Evolutionary conservation across 768 basidiomycete genomes (phyloP), one percentile per base, ranked within the genome.

Genomic region (Suillus variegatus): DNA sequence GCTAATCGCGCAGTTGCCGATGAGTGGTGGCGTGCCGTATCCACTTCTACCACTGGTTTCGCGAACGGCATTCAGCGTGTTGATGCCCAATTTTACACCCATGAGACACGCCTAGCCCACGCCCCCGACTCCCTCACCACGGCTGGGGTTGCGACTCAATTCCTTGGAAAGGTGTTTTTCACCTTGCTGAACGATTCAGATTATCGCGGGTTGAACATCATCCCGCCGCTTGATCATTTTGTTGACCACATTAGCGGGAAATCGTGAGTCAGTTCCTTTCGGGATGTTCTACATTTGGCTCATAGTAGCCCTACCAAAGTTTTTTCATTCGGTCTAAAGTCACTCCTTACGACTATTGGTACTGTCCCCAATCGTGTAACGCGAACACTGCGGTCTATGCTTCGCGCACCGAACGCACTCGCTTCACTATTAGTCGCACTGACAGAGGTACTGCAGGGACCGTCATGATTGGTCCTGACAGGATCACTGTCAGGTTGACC

Each of bases 1-100:
- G 63, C 63, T 10, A 65, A 62, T 14, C 64, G 70, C 40, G 69
- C 63, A 25, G 65, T 69, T 13, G 74, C 74, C 35, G 74, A 74
- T 60, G 67, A 70, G 10, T 75, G 73, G 72, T 75, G 67, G 71
- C 64, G 74, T 12, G 51, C 67, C 25, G 61, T 76, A 20, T 67
- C 41, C 7, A 43, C 70, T n/a, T n/a, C 8, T 4, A 3, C 0
- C 44, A 20, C 18, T 9, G 10, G 1, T 8, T 46, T 20, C 44
- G 7, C 20, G 9, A 10, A 46, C 20, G 10, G 44, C n/a, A n/a
- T 46, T n/a, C 18, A 10, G 20, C 44, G 44, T n/a, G 10, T 46
- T 20, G 10, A 20, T 3, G 20, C 44, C 20, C 44, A n/a, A 20
- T 46, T n/a, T 20, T 46, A 20, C 44, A 46, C 44, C 8, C 44